Conservation (phyloP, 257 asterid genomes). For the Ligustrum vulgare region DNA sequence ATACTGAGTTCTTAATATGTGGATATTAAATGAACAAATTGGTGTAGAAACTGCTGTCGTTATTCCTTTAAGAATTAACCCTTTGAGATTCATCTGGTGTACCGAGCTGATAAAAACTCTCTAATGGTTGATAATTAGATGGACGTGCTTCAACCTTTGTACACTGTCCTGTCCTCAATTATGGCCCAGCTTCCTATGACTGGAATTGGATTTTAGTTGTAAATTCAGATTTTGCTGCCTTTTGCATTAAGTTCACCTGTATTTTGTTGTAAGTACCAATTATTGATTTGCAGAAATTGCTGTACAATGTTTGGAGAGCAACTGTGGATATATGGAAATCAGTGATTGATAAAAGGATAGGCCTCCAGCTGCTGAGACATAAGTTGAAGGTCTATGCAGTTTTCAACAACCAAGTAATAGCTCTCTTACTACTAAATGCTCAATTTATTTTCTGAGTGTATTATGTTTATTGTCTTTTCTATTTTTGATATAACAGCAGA, state of each 20-base stretch:
- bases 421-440: not conserved
- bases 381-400: constrained; percentile 57
- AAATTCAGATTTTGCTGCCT: not conserved
- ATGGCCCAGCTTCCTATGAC: not conserved
- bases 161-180: not conserved
- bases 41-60: not conserved
- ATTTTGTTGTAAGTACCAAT: not conserved
- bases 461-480: not conserved
- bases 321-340: constrained; percentile 49
- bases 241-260: not conserved
- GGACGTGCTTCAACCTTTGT: not conserved
- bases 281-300: constrained; percentile 56
- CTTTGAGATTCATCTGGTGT: not conserved
- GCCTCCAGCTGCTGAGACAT: constrained; percentile 59
- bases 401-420: constrained; percentile 62
- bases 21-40: not conserved
- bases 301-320: constrained; percentile 57
- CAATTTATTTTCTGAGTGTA: not conserved
- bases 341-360: constrained; percentile 53
- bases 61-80: not conserved
- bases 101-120: constrained; percentile 3
- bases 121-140: constrained; percentile 3
- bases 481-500: not conserved
- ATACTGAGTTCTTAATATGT: not conserved
- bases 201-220: constrained; percentile 9